These are phyloP conservation scores for Torulaspora gathmanii DNA, from an alignment of 805 yeast genomes.

Conservation along the genomic window DNA sequence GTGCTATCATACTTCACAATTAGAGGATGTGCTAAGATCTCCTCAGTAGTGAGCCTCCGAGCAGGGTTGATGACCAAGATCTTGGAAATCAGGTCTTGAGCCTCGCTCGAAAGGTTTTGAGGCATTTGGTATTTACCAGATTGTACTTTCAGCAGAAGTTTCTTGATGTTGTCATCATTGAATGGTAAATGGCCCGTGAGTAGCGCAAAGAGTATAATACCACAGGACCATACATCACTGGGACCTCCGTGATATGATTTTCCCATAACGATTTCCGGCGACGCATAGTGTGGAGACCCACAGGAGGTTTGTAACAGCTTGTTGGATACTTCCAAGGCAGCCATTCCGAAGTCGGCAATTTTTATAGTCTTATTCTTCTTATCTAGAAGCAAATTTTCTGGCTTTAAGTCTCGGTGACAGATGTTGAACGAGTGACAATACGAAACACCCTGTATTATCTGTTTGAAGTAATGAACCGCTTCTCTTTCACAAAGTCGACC, in stretches of 20 bases:
- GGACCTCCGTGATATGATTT: slow-evolving; percentile 77
- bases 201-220: slow-evolving; percentile 73
- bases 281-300: slow-evolving; percentile 86
- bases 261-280: slow-evolving; percentile 81
- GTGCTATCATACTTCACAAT: slow-evolving; percentile 55
- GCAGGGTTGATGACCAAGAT: slow-evolving; percentile 70
- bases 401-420: slow-evolving; percentile 77
- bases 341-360: slow-evolving; percentile 88
- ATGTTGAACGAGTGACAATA: slow-evolving; percentile 79
- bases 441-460: slow-evolving; percentile 71
- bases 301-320: slow-evolving; percentile 72
- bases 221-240: slow-evolving; percentile 86
- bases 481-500: slow-evolving; percentile 70
- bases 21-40: slow-evolving; percentile 72
- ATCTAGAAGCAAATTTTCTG: slow-evolving; percentile 71
- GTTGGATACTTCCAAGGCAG: slow-evolving; percentile 71
- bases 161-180: slow-evolving; percentile 75
- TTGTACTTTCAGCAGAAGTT: slow-evolving; percentile 67
- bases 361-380: slow-evolving; percentile 58
- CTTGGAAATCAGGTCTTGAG: slow-evolving; percentile 57
- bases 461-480: slow-evolving; percentile 72
- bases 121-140: slow-evolving; percentile 75
- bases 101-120: slow-evolving; percentile 53
- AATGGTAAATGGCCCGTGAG: slow-evolving; percentile 79
- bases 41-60: slow-evolving; percentile 62